phyloP scores from a whole-genome alignment of 2,329 filamentous ascomycete species.

The Stenocarpella maydis region DNA sequence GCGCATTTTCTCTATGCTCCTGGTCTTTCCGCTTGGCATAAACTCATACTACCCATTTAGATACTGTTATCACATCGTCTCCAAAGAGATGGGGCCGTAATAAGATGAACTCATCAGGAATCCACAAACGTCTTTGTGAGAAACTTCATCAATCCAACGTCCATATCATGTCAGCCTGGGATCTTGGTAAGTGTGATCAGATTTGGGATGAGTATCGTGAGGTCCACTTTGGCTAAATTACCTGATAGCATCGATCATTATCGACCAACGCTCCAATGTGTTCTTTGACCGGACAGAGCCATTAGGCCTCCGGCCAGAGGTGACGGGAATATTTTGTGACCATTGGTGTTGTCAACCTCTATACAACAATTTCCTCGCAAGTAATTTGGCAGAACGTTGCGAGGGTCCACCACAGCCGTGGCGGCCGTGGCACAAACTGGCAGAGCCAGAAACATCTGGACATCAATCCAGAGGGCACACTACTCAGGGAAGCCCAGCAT shows the following conservation, averaged over 20 bases:
- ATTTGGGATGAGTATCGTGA: background rate
- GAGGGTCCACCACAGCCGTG: too few relatives aligned
- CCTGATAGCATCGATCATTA: constrained; percentile 24
- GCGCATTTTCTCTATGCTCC: background rate
- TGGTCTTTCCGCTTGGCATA: accelerated
- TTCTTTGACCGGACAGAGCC: constrained; percentile 32
- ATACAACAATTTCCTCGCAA: background rate
- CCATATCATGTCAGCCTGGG: constrained; percentile 26
- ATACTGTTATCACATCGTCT: constrained; percentile 27
- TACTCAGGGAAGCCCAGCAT: constrained; percentile 26
- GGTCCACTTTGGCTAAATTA: background rate
- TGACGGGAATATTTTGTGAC: constrained; percentile 30
- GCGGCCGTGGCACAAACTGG: background rate
- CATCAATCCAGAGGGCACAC: constrained; percentile 22
- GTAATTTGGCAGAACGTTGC: constrained; percentile 2
- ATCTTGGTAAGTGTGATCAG: background rate
- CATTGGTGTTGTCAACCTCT: background rate
- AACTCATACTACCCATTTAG: background rate
- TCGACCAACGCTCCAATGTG: constrained; percentile 33
- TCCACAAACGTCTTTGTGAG: constrained; percentile 28
- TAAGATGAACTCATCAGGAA: constrained; percentile 31
- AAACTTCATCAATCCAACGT: background rate
- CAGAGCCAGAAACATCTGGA: constrained; percentile 18
- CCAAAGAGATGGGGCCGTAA: constrained; percentile 30
- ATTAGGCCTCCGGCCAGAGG: constrained; percentile 23